phyloP scores from a whole-genome alignment of 2,329 filamentous ascomycete species.

The Alternaria brassicicola region DNA sequence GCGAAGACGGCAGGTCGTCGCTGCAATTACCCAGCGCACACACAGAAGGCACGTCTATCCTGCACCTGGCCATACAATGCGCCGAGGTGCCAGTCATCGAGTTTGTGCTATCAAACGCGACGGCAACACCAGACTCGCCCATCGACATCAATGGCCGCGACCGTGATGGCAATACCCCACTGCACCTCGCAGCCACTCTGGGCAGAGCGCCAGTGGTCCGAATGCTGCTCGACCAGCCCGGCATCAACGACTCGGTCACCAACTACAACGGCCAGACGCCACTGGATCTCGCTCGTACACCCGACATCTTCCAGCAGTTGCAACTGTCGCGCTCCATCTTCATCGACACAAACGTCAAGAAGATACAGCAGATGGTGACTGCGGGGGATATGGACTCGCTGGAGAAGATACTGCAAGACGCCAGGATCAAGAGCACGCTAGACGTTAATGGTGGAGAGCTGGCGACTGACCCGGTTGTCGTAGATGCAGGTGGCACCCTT shows the following conservation, averaged over 20 bases:
- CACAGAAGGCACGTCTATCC: slow-evolving; percentile 83
- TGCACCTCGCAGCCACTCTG: slow-evolving; percentile 85
- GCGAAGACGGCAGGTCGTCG: slow-evolving; percentile 61
- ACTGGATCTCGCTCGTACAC: slow-evolving; percentile 85
- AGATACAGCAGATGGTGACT: slow-evolving; percentile 80
- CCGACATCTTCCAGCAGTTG: slow-evolving; percentile 93
- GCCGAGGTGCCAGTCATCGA: slow-evolving; percentile 92
- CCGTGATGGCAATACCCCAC: slow-evolving; percentile 89
- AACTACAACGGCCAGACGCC: slow-evolving; percentile 86
- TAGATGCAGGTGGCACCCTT: slow-evolving; percentile 85
- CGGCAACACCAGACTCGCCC: slow-evolving; percentile 59
- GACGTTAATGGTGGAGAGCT: slow-evolving; percentile 94
- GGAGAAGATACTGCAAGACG: slow-evolving; percentile 81
- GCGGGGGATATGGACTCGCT: slow-evolving; percentile 76
- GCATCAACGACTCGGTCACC: slow-evolving; percentile 84
- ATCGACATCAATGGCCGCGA: slow-evolving; percentile 90
- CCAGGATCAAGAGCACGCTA: slow-evolving; percentile 80
- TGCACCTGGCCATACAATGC: slow-evolving; percentile 94
- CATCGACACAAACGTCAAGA: slow-evolving; percentile 81
- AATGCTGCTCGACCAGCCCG: slow-evolving; percentile 78
- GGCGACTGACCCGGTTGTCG: slow-evolving; percentile 76
- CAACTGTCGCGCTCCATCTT: slow-evolving; percentile 90
- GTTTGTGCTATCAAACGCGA: slow-evolving; percentile 78
- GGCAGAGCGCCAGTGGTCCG: slow-evolving; percentile 82
- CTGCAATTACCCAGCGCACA: slow-evolving; percentile 47